Conservation (phyloP, 306 rosid species). For the Phaseolus lunatus region DNA sequence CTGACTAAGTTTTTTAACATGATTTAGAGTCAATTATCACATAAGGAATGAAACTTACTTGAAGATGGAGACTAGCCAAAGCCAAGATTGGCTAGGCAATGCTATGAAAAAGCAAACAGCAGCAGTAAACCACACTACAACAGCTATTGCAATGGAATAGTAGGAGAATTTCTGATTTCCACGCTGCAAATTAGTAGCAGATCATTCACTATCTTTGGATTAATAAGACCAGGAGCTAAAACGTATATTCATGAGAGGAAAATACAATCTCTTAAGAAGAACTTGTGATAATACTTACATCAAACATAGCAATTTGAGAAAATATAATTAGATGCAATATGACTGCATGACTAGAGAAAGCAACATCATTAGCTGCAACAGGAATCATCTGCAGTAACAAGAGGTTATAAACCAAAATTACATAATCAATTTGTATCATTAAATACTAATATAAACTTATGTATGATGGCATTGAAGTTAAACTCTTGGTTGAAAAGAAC, state of each 20-base stretch:
- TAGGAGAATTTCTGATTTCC: slow-evolving; percentile 47
- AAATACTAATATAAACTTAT: background rate
- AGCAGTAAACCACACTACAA: slow-evolving; percentile 35
- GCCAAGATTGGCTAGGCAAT: slow-evolving; percentile 52
- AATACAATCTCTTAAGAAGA: background rate
- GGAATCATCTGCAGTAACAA: slow-evolving; percentile 76
- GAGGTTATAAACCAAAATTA: background rate
- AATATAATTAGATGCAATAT: slow-evolving; percentile 32
- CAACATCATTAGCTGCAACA: slow-evolving; percentile 89
- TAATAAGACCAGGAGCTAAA: background rate
- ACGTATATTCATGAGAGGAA: background rate
- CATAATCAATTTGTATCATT: no score
- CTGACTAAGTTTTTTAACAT: no score
- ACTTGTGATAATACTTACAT: slow-evolving; percentile 39
- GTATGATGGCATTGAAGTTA: background rate
- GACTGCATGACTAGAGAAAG: slow-evolving; percentile 52
- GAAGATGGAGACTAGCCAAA: slow-evolving; percentile 59
- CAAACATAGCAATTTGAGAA: slow-evolving; percentile 47
- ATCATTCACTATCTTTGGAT: slow-evolving; percentile 15
- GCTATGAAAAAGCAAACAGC: slow-evolving; percentile 55
- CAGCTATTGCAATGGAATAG: slow-evolving; percentile 40
- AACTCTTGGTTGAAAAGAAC: background rate
- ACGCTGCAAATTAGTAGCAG: slow-evolving; percentile 42
- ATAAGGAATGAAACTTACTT: slow-evolving; percentile 39
- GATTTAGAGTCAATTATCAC: background rate